Evolutionary conservation across 352 stramenopile genomes (phyloP).

Genomic region (Thalassiosira mediterranea): DNA sequence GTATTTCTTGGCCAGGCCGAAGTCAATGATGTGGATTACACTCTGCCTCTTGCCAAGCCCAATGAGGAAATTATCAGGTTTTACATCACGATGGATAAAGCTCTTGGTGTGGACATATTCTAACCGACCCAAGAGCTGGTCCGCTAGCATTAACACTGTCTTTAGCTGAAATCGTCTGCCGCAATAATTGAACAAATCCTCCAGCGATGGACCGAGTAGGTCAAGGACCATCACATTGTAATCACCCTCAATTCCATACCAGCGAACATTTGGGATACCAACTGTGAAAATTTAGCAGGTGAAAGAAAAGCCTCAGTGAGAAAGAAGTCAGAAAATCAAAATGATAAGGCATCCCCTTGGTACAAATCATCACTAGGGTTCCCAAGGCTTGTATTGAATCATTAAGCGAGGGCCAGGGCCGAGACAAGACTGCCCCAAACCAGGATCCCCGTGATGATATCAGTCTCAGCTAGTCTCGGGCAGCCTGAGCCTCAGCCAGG

Average conservation of each 20-base stretch:
- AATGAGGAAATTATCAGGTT: constrained; percentile 96
- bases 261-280: constrained; percentile 97
- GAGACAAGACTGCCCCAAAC: too few species aligned
- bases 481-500: too few species aligned
- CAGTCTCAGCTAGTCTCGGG: too few species aligned
- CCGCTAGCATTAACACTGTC: constrained; percentile 91
- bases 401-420: too few species aligned
- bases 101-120: constrained; percentile 94
- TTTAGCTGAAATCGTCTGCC: constrained; percentile 91
- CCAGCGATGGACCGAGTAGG: constrained; percentile 94
- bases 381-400: too few species aligned
- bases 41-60: constrained; percentile 89
- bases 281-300: constrained; percentile 78
- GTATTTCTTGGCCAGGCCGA: constrained; percentile 93
- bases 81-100: constrained; percentile 95
- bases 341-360: neutral
- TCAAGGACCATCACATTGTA: constrained; percentile 99
- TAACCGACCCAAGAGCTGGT: constrained; percentile 90
- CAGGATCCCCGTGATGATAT: too few species aligned
- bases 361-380: too few species aligned
- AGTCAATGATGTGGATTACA: constrained; percentile 95
- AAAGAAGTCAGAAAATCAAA: constrained; percentile 6
- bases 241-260: constrained; percentile 98
- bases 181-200: constrained; percentile 96
- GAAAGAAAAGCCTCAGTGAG: constrained; percentile 6